Conservation (phyloP, 805 yeast species). For the Tetrapisispora iriomotensis region DNA sequence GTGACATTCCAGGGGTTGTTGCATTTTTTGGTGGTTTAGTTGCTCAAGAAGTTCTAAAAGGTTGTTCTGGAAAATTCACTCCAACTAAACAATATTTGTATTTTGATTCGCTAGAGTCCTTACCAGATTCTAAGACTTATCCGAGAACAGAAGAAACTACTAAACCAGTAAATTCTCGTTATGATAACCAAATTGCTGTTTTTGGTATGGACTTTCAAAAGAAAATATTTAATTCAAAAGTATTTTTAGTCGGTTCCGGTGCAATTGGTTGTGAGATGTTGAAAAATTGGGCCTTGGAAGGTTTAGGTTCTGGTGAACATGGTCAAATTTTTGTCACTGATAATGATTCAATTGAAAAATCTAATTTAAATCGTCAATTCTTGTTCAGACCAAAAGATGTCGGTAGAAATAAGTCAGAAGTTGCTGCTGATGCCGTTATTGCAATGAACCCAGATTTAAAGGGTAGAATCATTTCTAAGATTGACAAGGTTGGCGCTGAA, state of each 20-base stretch:
- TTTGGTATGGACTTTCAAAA: slow-evolving; percentile 76
- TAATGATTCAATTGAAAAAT: slow-evolving; percentile 89
- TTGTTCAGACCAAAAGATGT: slow-evolving; percentile 92
- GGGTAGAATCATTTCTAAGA: slow-evolving; percentile 65
- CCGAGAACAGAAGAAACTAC: slow-evolving; percentile 65
- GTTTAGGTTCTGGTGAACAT: slow-evolving; percentile 82
- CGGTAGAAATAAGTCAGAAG: slow-evolving; percentile 82
- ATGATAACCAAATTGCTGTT: slow-evolving; percentile 92
- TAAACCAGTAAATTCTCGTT: slow-evolving; percentile 68
- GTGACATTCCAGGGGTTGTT: slow-evolving; percentile 82
- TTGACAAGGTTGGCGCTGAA: slow-evolving; percentile 89
- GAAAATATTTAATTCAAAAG: slow-evolving; percentile 61
- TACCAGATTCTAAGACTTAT: slow-evolving; percentile 51
- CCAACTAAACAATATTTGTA: slow-evolving; percentile 89
- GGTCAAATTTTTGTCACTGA: slow-evolving; percentile 85
- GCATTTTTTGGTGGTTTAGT: slow-evolving; percentile 90
- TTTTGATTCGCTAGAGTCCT: slow-evolving; percentile 87
- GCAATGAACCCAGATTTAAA: slow-evolving; percentile 76
- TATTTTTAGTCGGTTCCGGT: slow-evolving; percentile 92
- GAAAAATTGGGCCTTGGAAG: slow-evolving; percentile 96
- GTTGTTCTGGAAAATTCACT: slow-evolving; percentile 89
- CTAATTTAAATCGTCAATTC: slow-evolving; percentile 93
- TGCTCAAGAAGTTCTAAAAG: slow-evolving; percentile 94
- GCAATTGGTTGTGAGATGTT: slow-evolving; percentile 99
- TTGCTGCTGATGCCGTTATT: slow-evolving; percentile 76